Conservation (phyloP, 2,329 filamentous ascomycete genomes). For the Trichothecium roseum region DNA sequence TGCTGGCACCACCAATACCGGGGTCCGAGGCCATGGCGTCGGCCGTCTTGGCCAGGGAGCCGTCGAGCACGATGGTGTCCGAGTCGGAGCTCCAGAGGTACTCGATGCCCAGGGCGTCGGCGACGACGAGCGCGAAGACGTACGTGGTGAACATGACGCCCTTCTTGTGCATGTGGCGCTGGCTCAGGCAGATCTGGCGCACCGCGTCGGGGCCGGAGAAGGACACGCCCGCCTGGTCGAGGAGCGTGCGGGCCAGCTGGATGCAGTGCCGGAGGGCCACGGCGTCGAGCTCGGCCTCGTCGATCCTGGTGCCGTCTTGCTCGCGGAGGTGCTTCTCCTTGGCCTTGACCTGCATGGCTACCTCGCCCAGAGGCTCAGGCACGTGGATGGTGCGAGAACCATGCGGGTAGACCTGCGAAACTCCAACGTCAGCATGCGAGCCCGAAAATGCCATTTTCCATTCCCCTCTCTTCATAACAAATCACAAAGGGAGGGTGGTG, state of each 20-base stretch:
- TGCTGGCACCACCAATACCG: constrained; percentile 13
- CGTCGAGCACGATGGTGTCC: constrained; percentile 11
- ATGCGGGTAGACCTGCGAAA: constrained; percentile 12
- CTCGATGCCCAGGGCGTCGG: constrained; percentile 12
- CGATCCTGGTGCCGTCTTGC: constrained; percentile 6
- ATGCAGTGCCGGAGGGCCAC: constrained; percentile 12
- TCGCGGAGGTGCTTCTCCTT: constrained; percentile 8
- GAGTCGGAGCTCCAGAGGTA: constrained; percentile 16
- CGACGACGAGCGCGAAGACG: constrained; percentile 13
- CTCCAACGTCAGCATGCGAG: no score
- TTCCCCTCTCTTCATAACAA: no score
- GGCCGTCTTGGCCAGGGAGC: constrained; percentile 10
- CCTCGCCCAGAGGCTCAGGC: constrained; percentile 11
- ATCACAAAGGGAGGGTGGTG: no score
- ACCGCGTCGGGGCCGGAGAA: constrained; percentile 7
- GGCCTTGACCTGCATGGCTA: constrained; percentile 9
- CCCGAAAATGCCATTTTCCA: no score
- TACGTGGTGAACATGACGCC: constrained; percentile 16
- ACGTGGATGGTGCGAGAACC: constrained; percentile 10
- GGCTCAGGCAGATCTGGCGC: constrained; percentile 12
- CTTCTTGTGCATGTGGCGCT: constrained; percentile 15
- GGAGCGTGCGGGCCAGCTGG: constrained; percentile 9
- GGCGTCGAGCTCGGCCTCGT: constrained; percentile 8
- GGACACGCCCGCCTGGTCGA: constrained; percentile 9
- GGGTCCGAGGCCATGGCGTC: constrained; percentile 10